Percentiles rank a stretch among this genome's conserved stretches.
phyloP scores from a whole-genome alignment of 2,329 filamentous ascomycete species.

The Monilinia aucupariae region DNA sequence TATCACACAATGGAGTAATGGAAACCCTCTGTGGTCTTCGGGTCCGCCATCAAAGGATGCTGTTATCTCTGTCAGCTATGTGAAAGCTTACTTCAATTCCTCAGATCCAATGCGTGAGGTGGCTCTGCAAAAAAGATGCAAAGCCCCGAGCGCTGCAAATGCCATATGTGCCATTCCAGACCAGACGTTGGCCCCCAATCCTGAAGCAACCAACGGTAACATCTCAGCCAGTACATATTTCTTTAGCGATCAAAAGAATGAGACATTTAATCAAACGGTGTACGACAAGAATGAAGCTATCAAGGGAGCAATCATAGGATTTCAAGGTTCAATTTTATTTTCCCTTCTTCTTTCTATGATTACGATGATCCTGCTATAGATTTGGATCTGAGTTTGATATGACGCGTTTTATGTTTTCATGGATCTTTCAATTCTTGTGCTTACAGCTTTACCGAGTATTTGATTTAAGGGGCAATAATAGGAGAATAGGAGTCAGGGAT shows the following conservation, averaged over 20 bases:
- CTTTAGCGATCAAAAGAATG: constrained; percentile 44
- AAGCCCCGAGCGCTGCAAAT: constrained; percentile 35
- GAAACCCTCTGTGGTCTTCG: constrained; percentile 63
- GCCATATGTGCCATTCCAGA: constrained; percentile 50
- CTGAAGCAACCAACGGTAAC: constrained; percentile 27
- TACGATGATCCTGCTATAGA: not conserved
- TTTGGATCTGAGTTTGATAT: not conserved
- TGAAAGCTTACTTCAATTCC: constrained; percentile 78
- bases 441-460: not conserved
- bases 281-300: constrained; percentile 29
- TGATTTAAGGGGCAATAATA: not conserved
- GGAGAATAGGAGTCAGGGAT: constrained; percentile 5
- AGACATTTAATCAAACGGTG: constrained; percentile 45
- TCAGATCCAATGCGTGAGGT: constrained; percentile 39
- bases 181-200: constrained; percentile 36
- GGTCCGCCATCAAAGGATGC: constrained; percentile 63
- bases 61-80: constrained; percentile 58
- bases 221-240: constrained; percentile 41
- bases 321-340: not conserved
- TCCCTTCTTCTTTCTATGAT: constrained; percentile 3
- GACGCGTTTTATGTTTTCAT: not conserved
- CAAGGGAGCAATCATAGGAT: not conserved
- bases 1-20: constrained; percentile 74
- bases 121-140: constrained; percentile 42
- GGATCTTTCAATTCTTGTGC: not conserved